phyloP scores from a whole-genome alignment of 495 filamentous ascomycete species.

The Sordaria brevicollis region DNA sequence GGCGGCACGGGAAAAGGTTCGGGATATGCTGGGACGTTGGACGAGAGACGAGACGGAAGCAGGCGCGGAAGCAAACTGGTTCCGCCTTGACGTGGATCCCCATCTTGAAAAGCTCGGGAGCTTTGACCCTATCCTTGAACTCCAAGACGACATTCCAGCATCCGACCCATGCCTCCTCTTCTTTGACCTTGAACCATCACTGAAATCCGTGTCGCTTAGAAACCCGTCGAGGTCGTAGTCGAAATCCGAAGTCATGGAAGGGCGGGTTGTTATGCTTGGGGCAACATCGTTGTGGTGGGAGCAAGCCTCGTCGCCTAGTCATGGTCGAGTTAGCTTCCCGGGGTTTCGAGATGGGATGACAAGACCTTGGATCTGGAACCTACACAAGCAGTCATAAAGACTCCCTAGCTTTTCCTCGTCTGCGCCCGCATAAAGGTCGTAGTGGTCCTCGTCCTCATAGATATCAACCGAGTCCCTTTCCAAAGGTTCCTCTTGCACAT shows the following conservation, averaged over 20 bases:
- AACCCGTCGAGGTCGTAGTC: slow-evolving; percentile 56
- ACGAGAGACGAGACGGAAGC: slow-evolving; percentile 35
- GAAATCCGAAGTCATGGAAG: slow-evolving; percentile 21
- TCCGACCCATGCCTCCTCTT: slow-evolving; percentile 52
- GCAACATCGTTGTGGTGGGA: slow-evolving; percentile 26
- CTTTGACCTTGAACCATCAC: slow-evolving; percentile 41
- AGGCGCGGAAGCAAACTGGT: slow-evolving; percentile 34
- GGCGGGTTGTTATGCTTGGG: slow-evolving; percentile 26
- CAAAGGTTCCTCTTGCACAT: slow-evolving; percentile 44
- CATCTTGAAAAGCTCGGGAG: slow-evolving; percentile 65
- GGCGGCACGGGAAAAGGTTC: slow-evolving; percentile 32
- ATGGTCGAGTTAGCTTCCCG: background rate
- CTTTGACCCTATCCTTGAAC: slow-evolving; percentile 56
- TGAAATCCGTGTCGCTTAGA: slow-evolving; percentile 50
- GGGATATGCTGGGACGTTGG: slow-evolving; percentile 28
- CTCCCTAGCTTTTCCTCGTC: slow-evolving; percentile 1
- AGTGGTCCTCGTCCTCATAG: slow-evolving; percentile 29
- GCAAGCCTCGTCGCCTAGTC: slow-evolving; percentile 35
- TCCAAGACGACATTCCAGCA: slow-evolving; percentile 49
- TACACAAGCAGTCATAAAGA: slow-evolving; percentile 45
- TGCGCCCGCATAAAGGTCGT: slow-evolving; percentile 11
- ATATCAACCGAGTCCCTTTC: slow-evolving; percentile 48
- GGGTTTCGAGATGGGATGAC: background rate
- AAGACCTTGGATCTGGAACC: slow-evolving; percentile 13
- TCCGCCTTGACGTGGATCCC: slow-evolving; percentile 43